A percentile compares a stretch with the other conserved stretches of the same genome.
These are phyloP conservation scores for Komagataella kurtzmanii DNA, from an alignment of 805 yeast genomes.

Conservation along the genomic window DNA sequence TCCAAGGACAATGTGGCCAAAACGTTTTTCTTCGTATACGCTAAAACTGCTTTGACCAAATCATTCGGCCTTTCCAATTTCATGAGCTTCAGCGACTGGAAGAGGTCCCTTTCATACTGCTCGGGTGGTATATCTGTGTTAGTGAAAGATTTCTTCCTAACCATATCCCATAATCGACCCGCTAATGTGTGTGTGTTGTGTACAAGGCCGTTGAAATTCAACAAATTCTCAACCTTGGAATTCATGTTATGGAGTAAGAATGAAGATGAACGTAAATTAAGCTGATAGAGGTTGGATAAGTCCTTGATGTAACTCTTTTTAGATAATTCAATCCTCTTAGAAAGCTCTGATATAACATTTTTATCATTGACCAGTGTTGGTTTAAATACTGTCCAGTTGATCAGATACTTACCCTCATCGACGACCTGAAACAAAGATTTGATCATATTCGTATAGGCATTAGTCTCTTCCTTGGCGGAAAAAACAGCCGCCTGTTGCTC, in stretches of 20 bases:
- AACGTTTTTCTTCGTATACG: neutral
- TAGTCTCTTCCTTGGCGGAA: neutral
- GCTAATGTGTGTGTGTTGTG: neutral
- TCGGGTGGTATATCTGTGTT: neutral
- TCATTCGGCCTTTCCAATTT: neutral
- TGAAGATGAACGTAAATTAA: neutral
- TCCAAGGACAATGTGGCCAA: neutral
- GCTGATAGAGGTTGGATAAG: neutral
- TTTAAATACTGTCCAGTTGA: neutral
- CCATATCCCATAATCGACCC: neutral
- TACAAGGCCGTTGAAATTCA: neutral
- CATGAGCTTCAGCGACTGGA: neutral
- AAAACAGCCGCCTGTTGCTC: neutral
- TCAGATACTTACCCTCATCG: neutral
- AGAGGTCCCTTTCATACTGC: neutral
- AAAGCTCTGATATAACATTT: neutral
- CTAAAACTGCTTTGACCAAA: neutral
- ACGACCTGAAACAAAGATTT: neutral
- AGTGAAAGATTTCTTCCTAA: neutral
- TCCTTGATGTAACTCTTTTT: neutral
- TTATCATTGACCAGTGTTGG: neutral
- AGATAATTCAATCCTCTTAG: neutral
- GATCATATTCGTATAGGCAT: neutral
- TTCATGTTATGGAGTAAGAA: neutral
- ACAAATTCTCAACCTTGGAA: neutral